Conservation (phyloP, 2,329 filamentous ascomycete species). For the Beauveria varroae region DNA sequence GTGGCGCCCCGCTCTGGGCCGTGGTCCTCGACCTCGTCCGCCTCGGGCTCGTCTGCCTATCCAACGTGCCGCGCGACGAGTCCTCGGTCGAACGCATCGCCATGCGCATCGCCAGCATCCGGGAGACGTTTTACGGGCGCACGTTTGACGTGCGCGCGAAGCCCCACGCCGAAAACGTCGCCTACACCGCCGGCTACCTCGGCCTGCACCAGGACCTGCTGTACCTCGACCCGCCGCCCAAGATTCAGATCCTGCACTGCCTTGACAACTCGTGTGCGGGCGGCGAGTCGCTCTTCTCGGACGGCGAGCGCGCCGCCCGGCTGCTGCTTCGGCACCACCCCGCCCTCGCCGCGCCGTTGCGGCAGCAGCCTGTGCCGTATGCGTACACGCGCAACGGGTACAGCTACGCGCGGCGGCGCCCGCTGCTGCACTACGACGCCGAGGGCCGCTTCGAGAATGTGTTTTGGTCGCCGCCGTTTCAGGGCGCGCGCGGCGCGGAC, state of each 20-base stretch:
- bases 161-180: conserved; percentile 80
- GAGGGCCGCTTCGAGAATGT: conserved; percentile 20
- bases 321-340: conserved; percentile 17
- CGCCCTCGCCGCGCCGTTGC: conserved; percentile 27
- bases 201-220: conserved; percentile 91
- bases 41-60: conserved; percentile 71
- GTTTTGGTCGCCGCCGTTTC: conserved; percentile 74
- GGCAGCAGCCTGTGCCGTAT: conserved; percentile 45
- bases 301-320: conserved; percentile 57
- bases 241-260: conserved; percentile 84
- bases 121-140: conserved; percentile 82
- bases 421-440: conserved; percentile 38
- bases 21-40: conserved; percentile 55
- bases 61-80: conserved; percentile 62
- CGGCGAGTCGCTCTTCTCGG: conserved; percentile 80
- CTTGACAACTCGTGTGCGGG: conserved; percentile 71
- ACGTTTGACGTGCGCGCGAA: conserved; percentile 87
- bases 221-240: conserved; percentile 73
- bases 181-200: conserved; percentile 75
- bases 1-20: conserved; percentile 44
- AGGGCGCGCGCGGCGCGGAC: conserved; percentile 41
- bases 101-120: conserved; percentile 65
- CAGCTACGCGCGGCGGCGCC: conserved; percentile 52
- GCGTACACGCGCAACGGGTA: conserved; percentile 62
- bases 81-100: conserved; percentile 61